Percentiles rank a stretch among this genome's conserved stretches.
Evolutionary conservation across 139 green algal species (phyloP).

Genomic region (Chlamydomonas sp.): DNA sequence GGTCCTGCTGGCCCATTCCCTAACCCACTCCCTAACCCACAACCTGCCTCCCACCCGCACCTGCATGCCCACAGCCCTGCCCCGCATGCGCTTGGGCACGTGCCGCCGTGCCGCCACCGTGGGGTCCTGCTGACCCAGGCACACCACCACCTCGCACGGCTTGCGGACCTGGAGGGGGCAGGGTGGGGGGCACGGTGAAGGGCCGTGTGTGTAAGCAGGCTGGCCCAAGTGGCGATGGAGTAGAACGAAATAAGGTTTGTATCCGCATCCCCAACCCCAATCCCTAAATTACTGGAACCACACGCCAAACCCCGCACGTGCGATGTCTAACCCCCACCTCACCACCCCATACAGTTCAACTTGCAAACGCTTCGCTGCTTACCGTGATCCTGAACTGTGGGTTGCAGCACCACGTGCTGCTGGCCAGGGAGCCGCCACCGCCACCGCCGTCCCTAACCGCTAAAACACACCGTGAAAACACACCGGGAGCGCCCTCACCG

Average conservation of each 20-base stretch:
- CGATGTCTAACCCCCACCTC: too few relatives aligned
- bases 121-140: conserved; percentile 62
- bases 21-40: neutral
- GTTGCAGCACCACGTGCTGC: conserved; percentile 68
- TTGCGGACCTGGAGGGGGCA: conserved; percentile 52
- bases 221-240: too few relatives aligned
- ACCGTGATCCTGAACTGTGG: conserved; percentile 58
- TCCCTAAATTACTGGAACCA: too few relatives aligned
- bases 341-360: too few relatives aligned
- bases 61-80: conserved; percentile 47
- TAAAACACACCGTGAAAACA: too few relatives aligned
- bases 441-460: neutral
- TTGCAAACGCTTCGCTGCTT: too few relatives aligned
- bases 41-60: neutral
- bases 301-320: too few relatives aligned
- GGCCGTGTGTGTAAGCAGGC: too few relatives aligned
- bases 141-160: conserved; percentile 57
- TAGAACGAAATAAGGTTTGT: too few relatives aligned
- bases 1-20: conserved; percentile 51
- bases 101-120: conserved; percentile 42
- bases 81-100: conserved; percentile 47
- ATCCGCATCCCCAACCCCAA: too few relatives aligned
- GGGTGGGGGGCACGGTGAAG: too few relatives aligned
- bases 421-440: neutral
- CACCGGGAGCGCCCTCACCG: neutral